Conservation (phyloP, 75 land plant genomes). For the Pinus tabuliformis region DNA sequence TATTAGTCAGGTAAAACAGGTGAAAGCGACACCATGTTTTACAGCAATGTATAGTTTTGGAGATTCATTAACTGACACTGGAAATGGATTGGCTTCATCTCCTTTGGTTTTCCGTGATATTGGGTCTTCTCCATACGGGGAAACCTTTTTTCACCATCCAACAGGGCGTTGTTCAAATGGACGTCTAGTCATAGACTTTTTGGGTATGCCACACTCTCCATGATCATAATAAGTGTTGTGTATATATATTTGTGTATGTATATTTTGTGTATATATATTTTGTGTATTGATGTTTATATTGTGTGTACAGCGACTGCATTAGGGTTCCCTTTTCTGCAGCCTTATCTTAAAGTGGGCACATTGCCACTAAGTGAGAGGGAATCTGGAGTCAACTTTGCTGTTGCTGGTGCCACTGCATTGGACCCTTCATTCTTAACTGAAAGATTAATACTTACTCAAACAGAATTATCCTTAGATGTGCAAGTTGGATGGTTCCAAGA, state of each 20-base stretch:
- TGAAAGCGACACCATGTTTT: background rate
- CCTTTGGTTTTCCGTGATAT: slow-evolving; percentile 23
- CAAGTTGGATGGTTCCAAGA: background rate
- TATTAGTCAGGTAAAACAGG: background rate
- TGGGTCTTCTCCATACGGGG: slow-evolving; percentile 44
- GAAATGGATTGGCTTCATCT: slow-evolving; percentile 26
- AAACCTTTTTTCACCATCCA: slow-evolving; percentile 38
- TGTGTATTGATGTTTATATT: background rate
- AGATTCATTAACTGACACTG: slow-evolving; percentile 66
- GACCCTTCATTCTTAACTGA: background rate
- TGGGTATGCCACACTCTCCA: slow-evolving; percentile 26
- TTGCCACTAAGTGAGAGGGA: background rate
- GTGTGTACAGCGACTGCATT: background rate
- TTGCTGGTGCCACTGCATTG: background rate
- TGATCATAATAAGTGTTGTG: background rate
- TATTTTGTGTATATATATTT: background rate
- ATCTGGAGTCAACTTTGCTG: background rate
- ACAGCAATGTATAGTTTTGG: slow-evolving; percentile 59
- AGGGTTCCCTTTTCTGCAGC: background rate
- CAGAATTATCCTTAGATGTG: background rate
- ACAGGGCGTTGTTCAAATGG: slow-evolving; percentile 61
- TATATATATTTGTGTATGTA: background rate
- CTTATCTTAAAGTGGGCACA: slow-evolving; percentile 1
- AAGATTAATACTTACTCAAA: background rate
- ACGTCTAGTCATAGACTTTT: slow-evolving; percentile 60